Base-by-base conservation (phyloP, 2,329 filamentous ascomycete genomes). In the Gnomoniopsis smithogilvyi region DNA sequence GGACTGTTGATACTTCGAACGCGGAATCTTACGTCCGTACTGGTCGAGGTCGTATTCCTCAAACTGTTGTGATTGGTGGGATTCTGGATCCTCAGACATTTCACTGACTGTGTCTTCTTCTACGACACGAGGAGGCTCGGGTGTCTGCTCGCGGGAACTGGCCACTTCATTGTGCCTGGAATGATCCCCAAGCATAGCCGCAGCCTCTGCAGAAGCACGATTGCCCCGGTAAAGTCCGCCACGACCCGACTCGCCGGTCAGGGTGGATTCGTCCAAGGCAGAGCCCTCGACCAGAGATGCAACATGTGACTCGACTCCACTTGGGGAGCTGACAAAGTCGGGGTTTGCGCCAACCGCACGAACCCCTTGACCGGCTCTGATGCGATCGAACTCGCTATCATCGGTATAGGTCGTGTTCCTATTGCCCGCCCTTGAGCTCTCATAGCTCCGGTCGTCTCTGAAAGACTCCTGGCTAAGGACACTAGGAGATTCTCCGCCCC, bases 271-370 rank as follows among this genome's bases (percentile, higher is more conserved):
- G 4, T 85, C 82, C 17, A 85, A 70, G 72, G 82, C 77, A 0
- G 92, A 94, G 19, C 92, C 91, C 66, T 95, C 89, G 1, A 88
- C 77, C 7, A 98, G 78, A 17, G 93, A 97, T 8, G 94, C 94
- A 12, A 98, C 93, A 11, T 90, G 90, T 15, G 93, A 97, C 72
- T 97, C 93, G 0, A 96, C 87, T 2, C 84, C 91, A 36, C 86
- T 69, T 2, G 84, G 85, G 1, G 85, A 87, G 66, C 92, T 86
- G 3, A 96, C 82, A 68, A 92, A 88, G 64, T 91, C 82, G 2
- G 92, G 88, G 65, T 91, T 96, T 12, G 87, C 86, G 46, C 83
- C 88, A 50, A 92, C 75, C 21, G 83, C 85, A 33, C 83, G 85
- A 26, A 96, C 85, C 58, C 90, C 84, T 66, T 91, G 89, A 34